These are phyloP conservation scores for Phytophthora palmivora DNA, from an alignment of 352 stramenopile genomes.

Conservation along the genomic window DNA sequence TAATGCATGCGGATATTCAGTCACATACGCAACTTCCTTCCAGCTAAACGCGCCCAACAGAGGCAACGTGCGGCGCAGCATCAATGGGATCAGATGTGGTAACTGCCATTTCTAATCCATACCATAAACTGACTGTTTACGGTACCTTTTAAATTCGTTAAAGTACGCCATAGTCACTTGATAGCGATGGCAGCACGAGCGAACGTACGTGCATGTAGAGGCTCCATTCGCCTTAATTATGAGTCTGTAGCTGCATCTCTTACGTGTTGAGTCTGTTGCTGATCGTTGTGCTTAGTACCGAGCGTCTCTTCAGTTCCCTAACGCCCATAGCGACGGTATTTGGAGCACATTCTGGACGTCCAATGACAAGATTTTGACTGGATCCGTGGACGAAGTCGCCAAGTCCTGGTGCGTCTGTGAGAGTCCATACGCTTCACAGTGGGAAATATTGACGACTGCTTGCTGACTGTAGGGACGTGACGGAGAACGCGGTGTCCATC, in stretches of 20 bases:
- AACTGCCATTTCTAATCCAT: conserved; percentile 18
- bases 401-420: conserved; percentile 74
- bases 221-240: neutral
- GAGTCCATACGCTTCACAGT: neutral
- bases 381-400: conserved; percentile 88
- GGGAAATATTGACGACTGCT: neutral
- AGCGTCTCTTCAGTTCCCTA: conserved; percentile 82
- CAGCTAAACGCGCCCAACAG: conserved; percentile 52
- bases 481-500: conserved; percentile 70
- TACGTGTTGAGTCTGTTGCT: conserved; percentile 3
- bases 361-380: conserved; percentile 89
- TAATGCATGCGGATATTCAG: conserved; percentile 42
- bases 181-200: conserved; percentile 31
- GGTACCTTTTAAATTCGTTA: conserved; percentile 5
- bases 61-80: conserved; percentile 42
- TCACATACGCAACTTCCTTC: conserved; percentile 75
- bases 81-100: neutral
- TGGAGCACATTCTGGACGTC: conserved; percentile 91
- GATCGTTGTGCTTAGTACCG: conserved; percentile 56
- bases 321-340: conserved; percentile 88
- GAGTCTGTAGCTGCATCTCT: neutral
- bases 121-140: conserved; percentile 6
- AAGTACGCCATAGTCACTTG: conserved; percentile 10
- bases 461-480: conserved; percentile 58
- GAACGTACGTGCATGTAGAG: conserved; percentile 24